These are phyloP conservation scores for Recurvomyces mirabilis DNA, from an alignment of 495 filamentous ascomycete species.

Conservation along the genomic window DNA sequence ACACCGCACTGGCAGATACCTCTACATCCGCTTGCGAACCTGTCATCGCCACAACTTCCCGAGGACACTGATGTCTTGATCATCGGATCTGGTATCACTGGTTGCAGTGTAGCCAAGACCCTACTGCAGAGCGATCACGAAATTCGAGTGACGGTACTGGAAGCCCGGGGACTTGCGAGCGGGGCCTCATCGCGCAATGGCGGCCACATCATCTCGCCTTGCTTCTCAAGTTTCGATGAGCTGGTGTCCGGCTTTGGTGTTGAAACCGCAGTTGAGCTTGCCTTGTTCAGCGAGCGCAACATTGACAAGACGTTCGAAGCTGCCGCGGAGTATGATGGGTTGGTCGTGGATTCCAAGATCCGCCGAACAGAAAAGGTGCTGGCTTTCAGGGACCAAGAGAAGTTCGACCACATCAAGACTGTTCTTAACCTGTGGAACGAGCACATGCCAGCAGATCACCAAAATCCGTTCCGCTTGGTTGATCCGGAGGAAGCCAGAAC, in stretches of 20 bases:
- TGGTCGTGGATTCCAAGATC: slow-evolving; percentile 3
- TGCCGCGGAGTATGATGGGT: not conserved
- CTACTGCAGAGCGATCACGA: slow-evolving; percentile 1
- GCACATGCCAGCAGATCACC: slow-evolving; percentile 9
- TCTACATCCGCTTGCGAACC: not conserved
- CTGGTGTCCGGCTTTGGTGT: slow-evolving; percentile 2
- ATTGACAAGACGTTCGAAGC: slow-evolving; percentile 6
- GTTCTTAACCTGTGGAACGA: not conserved
- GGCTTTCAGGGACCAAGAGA: not conserved
- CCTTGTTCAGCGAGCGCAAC: slow-evolving; percentile 28
- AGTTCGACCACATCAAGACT: not conserved
- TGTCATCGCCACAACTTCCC: not conserved
- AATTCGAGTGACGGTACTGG: slow-evolving; percentile 29
- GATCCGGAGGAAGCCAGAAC: not conserved
- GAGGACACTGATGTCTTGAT: slow-evolving; percentile 3
- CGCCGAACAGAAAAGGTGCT: not conserved
- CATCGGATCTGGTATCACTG: slow-evolving; percentile 12
- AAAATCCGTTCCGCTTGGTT: slow-evolving; percentile 25
- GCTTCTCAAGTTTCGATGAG: slow-evolving; percentile 1
- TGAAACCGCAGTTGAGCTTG: slow-evolving; percentile 18
- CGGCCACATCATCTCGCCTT: slow-evolving; percentile 30
- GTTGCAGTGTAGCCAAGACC: slow-evolving; percentile 5
- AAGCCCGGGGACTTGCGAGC: slow-evolving; percentile 31
- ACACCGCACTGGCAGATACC: slow-evolving; percentile 8
- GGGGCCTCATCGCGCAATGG: slow-evolving; percentile 34